Conservation (phyloP, 305 asterid genomes). For the Rubia tinctorum region DNA sequence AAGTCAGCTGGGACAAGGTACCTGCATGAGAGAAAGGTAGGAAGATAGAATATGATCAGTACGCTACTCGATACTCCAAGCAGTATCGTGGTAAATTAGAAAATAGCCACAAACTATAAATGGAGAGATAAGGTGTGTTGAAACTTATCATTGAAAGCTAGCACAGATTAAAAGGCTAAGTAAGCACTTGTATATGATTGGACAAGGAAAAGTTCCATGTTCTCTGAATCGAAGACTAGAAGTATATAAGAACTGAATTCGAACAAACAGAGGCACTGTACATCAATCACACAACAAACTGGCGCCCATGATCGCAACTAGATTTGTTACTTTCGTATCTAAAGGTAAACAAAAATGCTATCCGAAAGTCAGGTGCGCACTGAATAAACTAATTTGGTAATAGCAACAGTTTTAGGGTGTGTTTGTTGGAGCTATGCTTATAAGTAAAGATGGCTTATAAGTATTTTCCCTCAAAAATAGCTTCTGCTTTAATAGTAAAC, state of each 20-base stretch:
- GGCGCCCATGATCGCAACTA: background rate
- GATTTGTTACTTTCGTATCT: background rate
- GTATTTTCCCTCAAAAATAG: no score
- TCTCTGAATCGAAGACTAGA: background rate
- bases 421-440: no score
- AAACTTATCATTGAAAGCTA: background rate
- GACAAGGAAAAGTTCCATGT: background rate
- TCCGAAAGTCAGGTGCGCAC: background rate
- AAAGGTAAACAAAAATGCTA: background rate
- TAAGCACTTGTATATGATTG: background rate
- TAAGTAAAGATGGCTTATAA: no score
- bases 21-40: constrained; percentile 14
- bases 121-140: background rate
- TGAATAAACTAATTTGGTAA: no score
- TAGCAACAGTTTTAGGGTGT: no score
- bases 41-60: background rate
- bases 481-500: no score
- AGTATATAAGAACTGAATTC: background rate
- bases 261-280: background rate
- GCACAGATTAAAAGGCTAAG: background rate
- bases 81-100: background rate
- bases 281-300: background rate
- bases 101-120: background rate
- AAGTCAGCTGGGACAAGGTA: constrained; percentile 36
- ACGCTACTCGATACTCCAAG: background rate